Conservation (phyloP, 257 asterid species). For the Fraxinus americana region DNA sequence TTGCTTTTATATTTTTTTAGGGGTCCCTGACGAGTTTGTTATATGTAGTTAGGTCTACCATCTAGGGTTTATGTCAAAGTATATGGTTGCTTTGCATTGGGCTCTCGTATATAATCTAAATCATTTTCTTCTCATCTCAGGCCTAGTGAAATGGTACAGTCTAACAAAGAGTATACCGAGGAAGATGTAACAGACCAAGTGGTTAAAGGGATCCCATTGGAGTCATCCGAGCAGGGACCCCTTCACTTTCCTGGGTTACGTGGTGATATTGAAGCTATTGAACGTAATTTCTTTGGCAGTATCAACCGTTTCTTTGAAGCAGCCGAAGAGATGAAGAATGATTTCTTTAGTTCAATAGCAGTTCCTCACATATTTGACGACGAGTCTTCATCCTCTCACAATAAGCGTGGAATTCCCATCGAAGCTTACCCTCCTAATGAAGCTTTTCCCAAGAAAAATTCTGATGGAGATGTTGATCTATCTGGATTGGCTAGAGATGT, state of each 20-base stretch:
- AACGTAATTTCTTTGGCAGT: constrained; percentile 53
- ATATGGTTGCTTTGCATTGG: background rate
- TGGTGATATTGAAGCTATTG: constrained; percentile 72
- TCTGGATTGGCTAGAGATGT: constrained; percentile 67
- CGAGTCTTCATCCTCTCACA: constrained; percentile 29
- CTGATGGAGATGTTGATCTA: constrained; percentile 62
- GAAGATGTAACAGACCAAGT: constrained; percentile 84
- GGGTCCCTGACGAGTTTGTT: no score
- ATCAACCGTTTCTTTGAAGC: constrained; percentile 50
- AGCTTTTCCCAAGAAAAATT: constrained; percentile 29
- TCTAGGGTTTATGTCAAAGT: background rate
- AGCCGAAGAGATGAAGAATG: constrained; percentile 61
- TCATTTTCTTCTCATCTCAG: constrained; percentile 39
- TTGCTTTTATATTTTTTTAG: no score
- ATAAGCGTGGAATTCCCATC: constrained; percentile 40
- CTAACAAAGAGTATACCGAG: constrained; percentile 75
- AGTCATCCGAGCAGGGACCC: constrained; percentile 37
- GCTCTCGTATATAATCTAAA: background rate
- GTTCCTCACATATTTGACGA: constrained; percentile 23
- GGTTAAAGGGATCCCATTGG: constrained; percentile 44
- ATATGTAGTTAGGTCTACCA: background rate
- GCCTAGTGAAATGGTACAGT: constrained; percentile 81
- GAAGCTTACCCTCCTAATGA: constrained; percentile 42
- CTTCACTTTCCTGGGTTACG: constrained; percentile 72
- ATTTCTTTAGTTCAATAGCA: constrained; percentile 55